phyloP scores from a whole-genome alignment of 1,139 yeast species.

The Eremothecium gossypii region DNA sequence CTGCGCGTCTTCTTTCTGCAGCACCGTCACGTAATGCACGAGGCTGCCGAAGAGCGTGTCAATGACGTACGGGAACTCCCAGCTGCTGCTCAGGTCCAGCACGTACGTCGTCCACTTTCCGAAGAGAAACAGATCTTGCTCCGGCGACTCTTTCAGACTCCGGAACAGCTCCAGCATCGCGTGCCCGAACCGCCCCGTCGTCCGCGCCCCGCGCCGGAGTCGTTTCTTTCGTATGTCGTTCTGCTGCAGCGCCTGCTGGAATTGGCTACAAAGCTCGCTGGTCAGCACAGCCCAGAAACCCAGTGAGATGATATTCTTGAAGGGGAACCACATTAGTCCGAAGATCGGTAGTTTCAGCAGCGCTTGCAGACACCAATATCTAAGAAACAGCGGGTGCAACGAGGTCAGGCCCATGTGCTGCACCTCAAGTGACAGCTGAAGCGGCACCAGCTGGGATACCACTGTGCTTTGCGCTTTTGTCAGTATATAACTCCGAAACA shows the following conservation, averaged over 20 bases:
- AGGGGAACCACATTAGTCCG: background rate
- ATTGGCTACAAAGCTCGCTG: background rate
- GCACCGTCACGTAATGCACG: background rate
- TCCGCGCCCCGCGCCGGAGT: background rate
- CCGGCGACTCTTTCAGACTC: background rate
- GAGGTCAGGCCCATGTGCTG: background rate
- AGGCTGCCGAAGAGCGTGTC: background rate
- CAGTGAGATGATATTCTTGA: conserved; percentile 1
- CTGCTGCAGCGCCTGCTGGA: background rate
- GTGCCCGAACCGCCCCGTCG: background rate
- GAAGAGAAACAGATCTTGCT: conserved; percentile 1
- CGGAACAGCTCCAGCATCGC: background rate
- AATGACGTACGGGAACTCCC: conserved; percentile 2
- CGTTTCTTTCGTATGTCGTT: background rate
- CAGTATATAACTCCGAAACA: background rate
- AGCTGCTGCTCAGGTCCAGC: conserved; percentile 1
- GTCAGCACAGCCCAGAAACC: background rate
- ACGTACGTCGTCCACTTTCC: background rate
- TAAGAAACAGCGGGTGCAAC: conserved; percentile 1
- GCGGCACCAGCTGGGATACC: background rate
- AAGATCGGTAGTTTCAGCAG: background rate
- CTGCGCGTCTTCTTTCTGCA: conserved; percentile 1
- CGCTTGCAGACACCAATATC: conserved; percentile 2
- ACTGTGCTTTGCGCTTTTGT: background rate
- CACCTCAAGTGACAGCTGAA: conserved; percentile 1